Conservation (phyloP, 192 early-diverging fungal species). For the Coemansia sp. region DNA sequence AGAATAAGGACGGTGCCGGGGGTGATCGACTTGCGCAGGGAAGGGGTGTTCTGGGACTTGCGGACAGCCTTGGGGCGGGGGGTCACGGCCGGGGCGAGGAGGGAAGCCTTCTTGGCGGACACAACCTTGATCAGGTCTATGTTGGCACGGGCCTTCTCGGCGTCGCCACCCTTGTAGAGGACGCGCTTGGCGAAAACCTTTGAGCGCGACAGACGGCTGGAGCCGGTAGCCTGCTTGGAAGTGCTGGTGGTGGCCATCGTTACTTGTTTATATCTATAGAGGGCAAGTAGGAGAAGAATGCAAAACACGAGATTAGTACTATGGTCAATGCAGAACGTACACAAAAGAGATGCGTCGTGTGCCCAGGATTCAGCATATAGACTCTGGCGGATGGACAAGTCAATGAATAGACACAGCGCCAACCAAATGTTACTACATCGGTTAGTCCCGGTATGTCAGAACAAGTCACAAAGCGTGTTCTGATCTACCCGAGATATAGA, state of each 20-base stretch:
- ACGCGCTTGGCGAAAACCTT: constrained; percentile 82
- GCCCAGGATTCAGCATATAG: too few relatives aligned
- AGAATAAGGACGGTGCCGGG: constrained; percentile 98
- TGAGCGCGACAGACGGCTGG: constrained; percentile 81
- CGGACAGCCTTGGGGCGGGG: constrained; percentile 74
- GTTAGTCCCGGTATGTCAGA: too few relatives aligned
- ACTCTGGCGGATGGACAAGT: too few relatives aligned
- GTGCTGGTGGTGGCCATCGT: constrained; percentile 70
- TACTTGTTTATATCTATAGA: constrained; percentile 42
- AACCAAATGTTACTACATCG: too few relatives aligned
- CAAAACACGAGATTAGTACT: too few relatives aligned
- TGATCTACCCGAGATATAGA: too few relatives aligned
- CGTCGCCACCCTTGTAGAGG: constrained; percentile 83
- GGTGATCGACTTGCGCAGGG: constrained; percentile 89
- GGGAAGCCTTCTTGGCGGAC: constrained; percentile 63
- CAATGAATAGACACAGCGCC: too few relatives aligned
- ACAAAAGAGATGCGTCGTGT: neutral
- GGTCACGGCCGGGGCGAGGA: constrained; percentile 86
- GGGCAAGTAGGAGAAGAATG: neutral
- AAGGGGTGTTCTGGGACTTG: constrained; percentile 67
- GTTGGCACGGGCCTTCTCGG: constrained; percentile 50
- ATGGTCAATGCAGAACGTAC: too few relatives aligned
- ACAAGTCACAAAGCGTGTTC: too few relatives aligned
- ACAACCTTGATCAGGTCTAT: constrained; percentile 76
- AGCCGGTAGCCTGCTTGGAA: constrained; percentile 79